Base-by-base conservation (phyloP, 179 eudicot genomes). In the Heliamphora pulchella region DNA sequence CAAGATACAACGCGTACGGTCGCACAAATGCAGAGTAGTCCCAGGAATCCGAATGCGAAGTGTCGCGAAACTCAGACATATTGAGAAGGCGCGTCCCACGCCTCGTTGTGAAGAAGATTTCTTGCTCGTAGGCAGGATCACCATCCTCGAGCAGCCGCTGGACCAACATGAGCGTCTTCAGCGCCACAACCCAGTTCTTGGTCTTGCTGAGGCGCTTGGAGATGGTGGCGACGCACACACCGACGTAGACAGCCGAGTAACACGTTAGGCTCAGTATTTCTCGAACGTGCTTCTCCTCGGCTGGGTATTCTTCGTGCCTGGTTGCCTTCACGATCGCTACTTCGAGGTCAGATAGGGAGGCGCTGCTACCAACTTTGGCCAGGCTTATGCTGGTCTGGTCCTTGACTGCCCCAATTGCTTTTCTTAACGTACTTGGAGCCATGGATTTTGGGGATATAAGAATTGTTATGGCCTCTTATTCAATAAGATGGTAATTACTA, bases 271-370 rank as follows among this genome's bases (percentile, higher is more conserved):
- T 88, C 41, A 92, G 46, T 66, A 94, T 91, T 22, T 92, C 97
- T 0, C 82, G 81, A 22, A 92, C 74, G 80, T 91, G 80, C 63
- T 80, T 83, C 70, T 91, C 95, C 14, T 91, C 90, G 0, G 94
- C 78, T 0, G 97, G 97, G 79, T 76, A 88, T 65, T 94, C 95
- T 1, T 91, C 95, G 83, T 94, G 98, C 15, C 93, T 79, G 0
- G 98, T 94, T 50, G 93, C 91, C 81, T 87, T 94, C 3, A 94
- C 92, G 57, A 94, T 91, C 70, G 98, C 97, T 0, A 94, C 89
- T 8, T 92, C 97, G 2, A 94, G 90, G 76, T 92, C 93, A 9
- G 98, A 78, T 4, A 92, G 81, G 72, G 91, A 82, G 72, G 84
- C 74, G 75, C 87, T 86, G 81, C 83, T 71, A 44, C 90, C 89